Evolutionary conservation across 2,329 filamentous ascomycete genomes (phyloP).

Genomic region (Epichloe elymi): DNA sequence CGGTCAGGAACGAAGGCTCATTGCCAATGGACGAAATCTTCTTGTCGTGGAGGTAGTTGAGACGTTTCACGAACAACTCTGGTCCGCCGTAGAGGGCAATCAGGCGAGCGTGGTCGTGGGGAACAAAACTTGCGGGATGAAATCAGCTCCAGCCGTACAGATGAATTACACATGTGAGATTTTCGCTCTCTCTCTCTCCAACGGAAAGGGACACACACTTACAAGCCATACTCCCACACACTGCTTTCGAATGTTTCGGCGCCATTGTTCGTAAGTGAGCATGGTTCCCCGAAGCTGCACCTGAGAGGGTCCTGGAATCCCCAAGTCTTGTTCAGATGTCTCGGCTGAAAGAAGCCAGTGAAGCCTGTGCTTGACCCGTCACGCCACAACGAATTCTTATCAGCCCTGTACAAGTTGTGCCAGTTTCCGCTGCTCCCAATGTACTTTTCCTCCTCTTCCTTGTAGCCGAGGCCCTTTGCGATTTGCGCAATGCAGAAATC

Average conservation of each 20-base stretch:
- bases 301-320: constrained; percentile 54
- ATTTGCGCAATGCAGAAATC: constrained; percentile 58
- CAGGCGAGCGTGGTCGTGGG: constrained; percentile 39
- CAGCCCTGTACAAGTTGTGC: constrained; percentile 49
- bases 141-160: too few relatives aligned
- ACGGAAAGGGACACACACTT: constrained; percentile 18
- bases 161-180: too few relatives aligned
- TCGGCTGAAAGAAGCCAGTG: constrained; percentile 57
- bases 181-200: too few relatives aligned
- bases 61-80: constrained; percentile 40
- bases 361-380: constrained; percentile 51
- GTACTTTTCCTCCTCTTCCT: constrained; percentile 46
- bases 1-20: constrained; percentile 44
- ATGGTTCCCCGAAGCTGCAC: constrained; percentile 27
- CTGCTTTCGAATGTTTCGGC: constrained; percentile 61
- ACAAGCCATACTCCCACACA: constrained; percentile 63
- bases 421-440: constrained; percentile 47
- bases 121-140: constrained; percentile 28
- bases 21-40: constrained; percentile 56
- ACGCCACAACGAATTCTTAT: constrained; percentile 39
- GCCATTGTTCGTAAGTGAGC: constrained; percentile 45
- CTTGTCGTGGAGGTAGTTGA: constrained; percentile 51
- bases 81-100: constrained; percentile 48
- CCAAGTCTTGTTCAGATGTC: constrained; percentile 54
- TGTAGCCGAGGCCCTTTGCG: constrained; percentile 41